A percentile compares a stretch with the other conserved stretches of the same genome.
phyloP scores from a whole-genome alignment of 306 rosid species.

The Vigna trinervia region DNA sequence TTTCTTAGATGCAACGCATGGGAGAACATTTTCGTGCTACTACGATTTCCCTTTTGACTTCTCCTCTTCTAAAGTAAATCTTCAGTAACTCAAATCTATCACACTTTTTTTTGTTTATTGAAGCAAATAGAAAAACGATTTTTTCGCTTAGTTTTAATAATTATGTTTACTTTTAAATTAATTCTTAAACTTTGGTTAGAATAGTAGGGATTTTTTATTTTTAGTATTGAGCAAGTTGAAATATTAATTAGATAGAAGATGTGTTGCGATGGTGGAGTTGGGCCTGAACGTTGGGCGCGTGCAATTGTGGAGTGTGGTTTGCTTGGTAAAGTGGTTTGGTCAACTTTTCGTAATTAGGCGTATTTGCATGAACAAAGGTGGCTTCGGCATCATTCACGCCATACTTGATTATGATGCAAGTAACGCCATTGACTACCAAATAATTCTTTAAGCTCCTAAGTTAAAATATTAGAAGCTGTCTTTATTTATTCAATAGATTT shows the following conservation, averaged over 20 bases:
- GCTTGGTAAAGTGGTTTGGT: constrained; percentile 54
- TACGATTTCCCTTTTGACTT: constrained; percentile 63
- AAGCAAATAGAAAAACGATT: too few relatives aligned
- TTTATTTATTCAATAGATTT: not conserved
- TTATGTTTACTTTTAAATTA: too few relatives aligned
- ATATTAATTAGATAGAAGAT: not conserved
- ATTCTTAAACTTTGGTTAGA: too few relatives aligned
- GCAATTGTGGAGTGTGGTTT: constrained; percentile 29
- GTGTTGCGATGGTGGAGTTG: constrained; percentile 50
- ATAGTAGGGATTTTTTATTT: too few relatives aligned
- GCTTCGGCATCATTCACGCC: constrained; percentile 50
- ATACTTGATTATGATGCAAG: constrained; percentile 62
- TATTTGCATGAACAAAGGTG: constrained; percentile 43
- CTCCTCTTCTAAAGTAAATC: constrained; percentile 20
- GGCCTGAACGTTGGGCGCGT: constrained; percentile 56
- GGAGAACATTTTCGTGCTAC: constrained; percentile 53
- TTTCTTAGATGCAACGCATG: constrained; percentile 63
- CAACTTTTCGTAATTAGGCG: constrained; percentile 67
- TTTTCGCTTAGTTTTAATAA: too few relatives aligned
- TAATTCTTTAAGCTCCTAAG: not conserved
- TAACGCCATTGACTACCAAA: constrained; percentile 50
- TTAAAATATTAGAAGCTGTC: not conserved
- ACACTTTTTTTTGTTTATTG: too few relatives aligned
- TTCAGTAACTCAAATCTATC: too few relatives aligned
- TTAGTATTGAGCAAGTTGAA: too few relatives aligned